A percentile compares a stretch with the other conserved stretches of the same genome.
Conservation (phyloP, 306 rosid genomes). For the Castanospermum australe region DNA sequence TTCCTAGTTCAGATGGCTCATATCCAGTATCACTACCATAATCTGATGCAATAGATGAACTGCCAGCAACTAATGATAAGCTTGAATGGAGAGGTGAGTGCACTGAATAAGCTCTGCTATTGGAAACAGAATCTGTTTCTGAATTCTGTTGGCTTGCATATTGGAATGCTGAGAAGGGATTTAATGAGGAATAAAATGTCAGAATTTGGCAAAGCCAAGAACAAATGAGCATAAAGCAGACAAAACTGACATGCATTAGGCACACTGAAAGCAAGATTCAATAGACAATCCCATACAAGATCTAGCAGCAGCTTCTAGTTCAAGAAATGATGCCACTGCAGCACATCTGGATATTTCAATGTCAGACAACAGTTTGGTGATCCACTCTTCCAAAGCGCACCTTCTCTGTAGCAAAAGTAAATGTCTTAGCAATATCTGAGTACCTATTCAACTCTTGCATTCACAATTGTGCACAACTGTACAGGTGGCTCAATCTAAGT, state of each 20-base stretch:
- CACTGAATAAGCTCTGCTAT: conserved; percentile 48
- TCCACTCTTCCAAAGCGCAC: conserved; percentile 96
- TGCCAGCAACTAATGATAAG: conserved; percentile 71
- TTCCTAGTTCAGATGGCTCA: conserved; percentile 87
- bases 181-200: conserved; percentile 29
- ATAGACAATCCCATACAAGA: conserved; percentile 72
- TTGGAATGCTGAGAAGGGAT: conserved; percentile 76
- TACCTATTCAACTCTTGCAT: conserved; percentile 11
- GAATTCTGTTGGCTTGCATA: conserved; percentile 63
- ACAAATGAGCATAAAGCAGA: too few relatives aligned
- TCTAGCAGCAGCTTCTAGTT: conserved; percentile 98
- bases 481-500: conserved; percentile 7
- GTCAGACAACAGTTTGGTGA: conserved; percentile 83
- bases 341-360: conserved; percentile 89
- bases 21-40: conserved; percentile 95
- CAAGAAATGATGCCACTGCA: conserved; percentile 92
- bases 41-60: conserved; percentile 83
- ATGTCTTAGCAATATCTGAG: too few relatives aligned
- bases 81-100: conserved; percentile 59
- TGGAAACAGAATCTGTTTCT: conserved; percentile 53
- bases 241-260: conserved; percentile 18
- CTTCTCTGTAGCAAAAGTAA: conserved; percentile 82
- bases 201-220: neutral
- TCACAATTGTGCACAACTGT: conserved; percentile 11
- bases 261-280: conserved; percentile 30